Conservation (phyloP, 345 rosid genomes). For the Syzygium jambos region DNA sequence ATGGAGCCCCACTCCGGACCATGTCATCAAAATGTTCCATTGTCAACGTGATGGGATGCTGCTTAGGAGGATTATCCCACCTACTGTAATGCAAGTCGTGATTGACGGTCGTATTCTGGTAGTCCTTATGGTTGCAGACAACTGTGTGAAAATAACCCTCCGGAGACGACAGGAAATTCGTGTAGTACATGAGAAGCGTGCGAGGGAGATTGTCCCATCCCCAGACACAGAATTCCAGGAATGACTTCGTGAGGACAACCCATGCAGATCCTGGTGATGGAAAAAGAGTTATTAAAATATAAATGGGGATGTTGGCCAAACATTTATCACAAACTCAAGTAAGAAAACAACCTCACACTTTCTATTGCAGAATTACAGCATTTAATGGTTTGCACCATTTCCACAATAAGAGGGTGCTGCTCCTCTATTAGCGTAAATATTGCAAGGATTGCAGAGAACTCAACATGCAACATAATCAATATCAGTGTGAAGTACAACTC, state of each 20-base stretch:
- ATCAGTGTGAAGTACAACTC: background rate
- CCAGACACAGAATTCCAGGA: slow-evolving; percentile 85
- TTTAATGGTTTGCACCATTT: background rate
- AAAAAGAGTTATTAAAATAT: background rate
- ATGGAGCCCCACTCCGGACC: slow-evolving; percentile 84
- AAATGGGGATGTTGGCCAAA: background rate
- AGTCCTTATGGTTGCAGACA: slow-evolving; percentile 83
- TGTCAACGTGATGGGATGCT: slow-evolving; percentile 44
- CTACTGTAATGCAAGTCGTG: slow-evolving; percentile 67
- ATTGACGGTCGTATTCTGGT: slow-evolving; percentile 80
- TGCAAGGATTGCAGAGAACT: background rate
- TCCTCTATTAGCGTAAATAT: background rate
- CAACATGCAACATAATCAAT: background rate
- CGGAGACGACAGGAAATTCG: slow-evolving; percentile 66
- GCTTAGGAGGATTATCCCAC: slow-evolving; percentile 82
- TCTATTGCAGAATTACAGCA: background rate
- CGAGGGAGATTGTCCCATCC: slow-evolving; percentile 99
- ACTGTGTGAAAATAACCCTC: slow-evolving; percentile 96
- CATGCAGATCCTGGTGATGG: slow-evolving; percentile 61
- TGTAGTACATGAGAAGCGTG: slow-evolving; percentile 81
- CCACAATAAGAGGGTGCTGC: background rate
- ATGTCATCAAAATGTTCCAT: slow-evolving; percentile 55
- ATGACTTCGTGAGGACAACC: slow-evolving; percentile 64
- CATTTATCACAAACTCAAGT: background rate
- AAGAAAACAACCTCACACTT: background rate